Evolutionary conservation across 208 protist species (phyloP).

Genomic region (Phytomonas francai): DNA sequence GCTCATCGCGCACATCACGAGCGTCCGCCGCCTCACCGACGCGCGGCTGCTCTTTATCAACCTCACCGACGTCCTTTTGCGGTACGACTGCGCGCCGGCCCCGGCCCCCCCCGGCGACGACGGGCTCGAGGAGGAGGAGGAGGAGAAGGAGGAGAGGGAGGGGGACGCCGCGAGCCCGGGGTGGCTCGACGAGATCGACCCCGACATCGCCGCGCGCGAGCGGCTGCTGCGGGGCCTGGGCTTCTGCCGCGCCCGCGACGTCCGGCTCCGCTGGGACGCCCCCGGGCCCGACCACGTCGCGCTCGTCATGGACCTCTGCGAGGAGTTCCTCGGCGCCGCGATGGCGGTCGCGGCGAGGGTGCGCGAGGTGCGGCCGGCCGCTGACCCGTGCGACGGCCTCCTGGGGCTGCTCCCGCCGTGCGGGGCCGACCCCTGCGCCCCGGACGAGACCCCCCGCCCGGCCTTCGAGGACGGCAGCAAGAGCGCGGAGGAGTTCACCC

Average conservation of each 20-base stretch:
- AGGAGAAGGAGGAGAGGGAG: no score
- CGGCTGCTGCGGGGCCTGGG: slow-evolving; percentile 6
- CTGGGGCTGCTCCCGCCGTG: slow-evolving; percentile 7
- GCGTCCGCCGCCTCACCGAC: slow-evolving; percentile 7
- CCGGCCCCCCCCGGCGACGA: background rate
- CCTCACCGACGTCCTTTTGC: slow-evolving; percentile 8
- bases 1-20: slow-evolving; percentile 3
- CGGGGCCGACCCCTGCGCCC: background rate
- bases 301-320: background rate
- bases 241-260: slow-evolving; percentile 20
- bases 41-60: slow-evolving; percentile 18
- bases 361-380: slow-evolving; percentile 12
- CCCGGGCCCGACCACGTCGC: slow-evolving; percentile 18
- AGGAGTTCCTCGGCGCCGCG: slow-evolving; percentile 3
- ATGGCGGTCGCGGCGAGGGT: slow-evolving; percentile 2
- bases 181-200: no score
- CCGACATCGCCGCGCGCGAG: background rate
- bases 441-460: background rate
- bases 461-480: slow-evolving; percentile 11
- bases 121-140: no score
- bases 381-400: slow-evolving; percentile 10
- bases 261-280: slow-evolving; percentile 19
- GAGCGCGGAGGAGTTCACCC: slow-evolving; percentile 24
- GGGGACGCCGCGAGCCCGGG: no score
- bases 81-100: background rate